These are phyloP conservation scores for Chalara sp. DNA, from an alignment of 2,329 filamentous ascomycete species.

Conservation along the genomic window DNA sequence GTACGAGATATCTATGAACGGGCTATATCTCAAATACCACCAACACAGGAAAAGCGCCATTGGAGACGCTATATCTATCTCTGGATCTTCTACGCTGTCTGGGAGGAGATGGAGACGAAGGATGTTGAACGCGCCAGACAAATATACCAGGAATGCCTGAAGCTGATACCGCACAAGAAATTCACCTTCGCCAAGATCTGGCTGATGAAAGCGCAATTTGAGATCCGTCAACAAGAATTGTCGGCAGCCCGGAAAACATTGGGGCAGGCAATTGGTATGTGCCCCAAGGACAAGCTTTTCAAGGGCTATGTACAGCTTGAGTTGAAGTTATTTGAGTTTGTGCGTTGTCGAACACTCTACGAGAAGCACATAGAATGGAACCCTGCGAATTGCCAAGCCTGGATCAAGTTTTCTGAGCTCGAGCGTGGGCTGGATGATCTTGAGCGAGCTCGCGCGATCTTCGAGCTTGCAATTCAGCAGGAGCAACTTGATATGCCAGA, in stretches of 20 bases:
- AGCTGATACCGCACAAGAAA: constrained; percentile 86
- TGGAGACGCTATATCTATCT: constrained; percentile 97
- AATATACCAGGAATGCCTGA: constrained; percentile 84
- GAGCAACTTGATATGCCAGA: constrained; percentile 92
- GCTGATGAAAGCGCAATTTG: constrained; percentile 89
- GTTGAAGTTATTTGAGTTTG: constrained; percentile 89
- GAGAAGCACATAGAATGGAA: constrained; percentile 94
- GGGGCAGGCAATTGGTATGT: constrained; percentile 86
- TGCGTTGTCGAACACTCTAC: constrained; percentile 83
- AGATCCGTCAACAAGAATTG: constrained; percentile 80
- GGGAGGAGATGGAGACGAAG: constrained; percentile 82
- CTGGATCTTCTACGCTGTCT: constrained; percentile 95
- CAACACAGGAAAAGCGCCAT: constrained; percentile 92
- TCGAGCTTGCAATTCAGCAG: constrained; percentile 81
- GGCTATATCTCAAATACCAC: constrained; percentile 90
- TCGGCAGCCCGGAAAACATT: constrained; percentile 78
- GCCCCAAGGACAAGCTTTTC: constrained; percentile 93
- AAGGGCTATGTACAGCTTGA: constrained; percentile 90
- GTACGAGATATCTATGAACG: constrained; percentile 92
- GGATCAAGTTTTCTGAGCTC: constrained; percentile 93
- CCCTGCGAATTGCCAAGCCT: constrained; percentile 80
- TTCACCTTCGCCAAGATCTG: constrained; percentile 98
- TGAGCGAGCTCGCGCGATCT: constrained; percentile 83
- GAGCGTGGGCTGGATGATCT: constrained; percentile 87
- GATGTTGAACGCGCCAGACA: constrained; percentile 75